Evolutionary conservation across 73 alveolate species (phyloP), one percentile per base, ranked within the genome.

Genomic region (Paraurostyla sp.): DNA sequence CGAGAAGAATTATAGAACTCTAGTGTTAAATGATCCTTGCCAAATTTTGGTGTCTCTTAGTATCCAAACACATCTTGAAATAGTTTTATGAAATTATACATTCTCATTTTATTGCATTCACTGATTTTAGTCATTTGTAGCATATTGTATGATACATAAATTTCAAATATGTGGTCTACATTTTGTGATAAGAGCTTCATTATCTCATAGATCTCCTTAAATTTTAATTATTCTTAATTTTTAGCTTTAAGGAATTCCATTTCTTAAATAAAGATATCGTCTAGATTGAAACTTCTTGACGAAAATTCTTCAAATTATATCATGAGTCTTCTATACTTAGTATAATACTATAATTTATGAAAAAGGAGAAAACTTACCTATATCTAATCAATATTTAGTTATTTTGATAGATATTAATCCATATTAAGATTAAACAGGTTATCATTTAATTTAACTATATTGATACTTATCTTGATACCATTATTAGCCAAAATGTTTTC

Each of bases 101-200:
- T 20, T 65, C 82, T 65, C 82, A 65, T 65, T 38, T 65, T 65
- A 65, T 65, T 65, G 25, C 35, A 33, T 38, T 65, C 82, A 38
- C 43, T 65, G 6, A 65, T 65, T 35, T 65, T 65, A 11, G 82
- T 65, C 82, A 65, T 65, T 40, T 65, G 23, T 11, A 25, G 41
- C 9, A 65, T 11, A 23, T 65, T 65, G 25, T 15, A 65, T 18
- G 82, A 65, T 11, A 65, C 60, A 65, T 65, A 65, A 1, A 65
- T 65, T 20, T 65, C 82, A 38, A 22, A 65, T 4, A 65, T 56
- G 16, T 6, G 41, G 16, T 65, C 82, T 3, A 35, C 7, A 38
- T 65, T 25, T 65, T 65, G 35, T 15, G 82, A 23, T 40, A 65
- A 38, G 6, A 65, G 58, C 42, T 38, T 65, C 22, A 65, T 32